phyloP scores from a whole-genome alignment of 176 grass and related monocot genomes.

The Oryza officinalis region DNA sequence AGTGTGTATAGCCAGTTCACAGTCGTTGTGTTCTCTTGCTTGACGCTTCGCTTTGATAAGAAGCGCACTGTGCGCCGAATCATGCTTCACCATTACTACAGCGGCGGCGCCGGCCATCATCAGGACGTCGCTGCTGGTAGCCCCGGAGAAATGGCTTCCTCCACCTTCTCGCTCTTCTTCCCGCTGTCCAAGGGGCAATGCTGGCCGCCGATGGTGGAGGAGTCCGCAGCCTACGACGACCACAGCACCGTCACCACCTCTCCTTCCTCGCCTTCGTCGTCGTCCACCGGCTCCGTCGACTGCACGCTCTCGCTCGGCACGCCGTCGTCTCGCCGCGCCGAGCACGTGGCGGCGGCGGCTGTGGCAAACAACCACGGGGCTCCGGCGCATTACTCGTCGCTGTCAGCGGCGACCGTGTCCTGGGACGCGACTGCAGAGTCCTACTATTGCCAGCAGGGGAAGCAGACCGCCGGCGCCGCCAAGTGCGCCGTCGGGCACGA shows the following conservation, averaged over 20 bases:
- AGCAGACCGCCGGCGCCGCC: background rate
- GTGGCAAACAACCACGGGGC: background rate
- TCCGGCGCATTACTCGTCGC: background rate
- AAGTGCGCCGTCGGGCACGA: constrained; percentile 3
- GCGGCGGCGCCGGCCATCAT: background rate
- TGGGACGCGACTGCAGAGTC: constrained; percentile 23
- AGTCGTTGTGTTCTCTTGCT: background rate
- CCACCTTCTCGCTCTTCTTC: constrained; percentile 45
- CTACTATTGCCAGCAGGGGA: constrained; percentile 26
- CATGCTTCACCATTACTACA: constrained; percentile 19
- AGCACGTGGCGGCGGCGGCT: background rate
- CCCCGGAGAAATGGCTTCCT: background rate
- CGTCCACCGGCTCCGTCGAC: constrained; percentile 54
- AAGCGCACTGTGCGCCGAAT: background rate
- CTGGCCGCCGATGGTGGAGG: background rate
- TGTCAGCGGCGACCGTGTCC: constrained; percentile 5
- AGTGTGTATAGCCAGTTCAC: background rate
- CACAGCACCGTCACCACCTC: constrained; percentile 44
- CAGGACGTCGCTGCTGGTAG: background rate
- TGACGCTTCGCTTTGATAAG: constrained; percentile 4
- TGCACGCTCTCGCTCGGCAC: constrained; percentile 93
- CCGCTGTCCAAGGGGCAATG: constrained; percentile 1
- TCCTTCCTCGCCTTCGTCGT: constrained; percentile 34
- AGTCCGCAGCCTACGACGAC: constrained; percentile 13
- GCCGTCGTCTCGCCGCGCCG: constrained; percentile 54